Base-by-base conservation (phyloP, 2,329 filamentous ascomycete species). In the Mycosphaerella arachidis region DNA sequence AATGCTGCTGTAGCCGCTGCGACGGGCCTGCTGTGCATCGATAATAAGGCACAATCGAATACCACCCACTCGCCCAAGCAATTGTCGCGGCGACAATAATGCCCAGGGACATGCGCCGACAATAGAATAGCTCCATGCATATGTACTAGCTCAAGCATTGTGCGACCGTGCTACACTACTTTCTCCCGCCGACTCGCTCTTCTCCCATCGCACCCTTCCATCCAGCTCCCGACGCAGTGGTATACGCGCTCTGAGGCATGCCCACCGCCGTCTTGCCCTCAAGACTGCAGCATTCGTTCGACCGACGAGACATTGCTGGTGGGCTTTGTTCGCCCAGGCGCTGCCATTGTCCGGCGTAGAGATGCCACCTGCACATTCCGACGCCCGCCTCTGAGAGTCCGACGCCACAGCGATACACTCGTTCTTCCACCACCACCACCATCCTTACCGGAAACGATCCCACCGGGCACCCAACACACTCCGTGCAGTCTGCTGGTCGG, bases 401-500 rank as follows among this genome's bases (percentile, higher is more conserved):
- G n/a, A 31, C 55, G 33, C 52, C 35, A 48, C 55, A n/a, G 46
- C 46, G 12, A 48, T 20, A 53, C 56, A 53, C 56, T 53, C 56
- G 29, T 48, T 58, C 56, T 33, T 53, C 48, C 24, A 24, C 24
- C 24, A 24, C 27, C 55, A 46, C 31, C 55, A 53, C 56, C 29
- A 52, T 52, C 48, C 3, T 43, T 53, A 52, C 48, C 48, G n/a
- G 27, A 30, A 40, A 33, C 54, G 43, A 55, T 43, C n/a, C n/a
- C 20, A 18, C 37, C 54, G 48, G 30, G 24, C 48, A 57, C 45
- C 9, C 6, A 12, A 37, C 50, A 37, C 57, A 33, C 37, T 53
- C 37, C 16, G 56, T 3, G 46, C 33, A 33, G 61, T 64, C 64
- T 66, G 64, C 64, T 40, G 64, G 64, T 31, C 64, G 65, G 64